These are phyloP conservation scores for Triticum monococcum DNA, from an alignment of 176 grass and related monocot species.

Conservation along the genomic window DNA sequence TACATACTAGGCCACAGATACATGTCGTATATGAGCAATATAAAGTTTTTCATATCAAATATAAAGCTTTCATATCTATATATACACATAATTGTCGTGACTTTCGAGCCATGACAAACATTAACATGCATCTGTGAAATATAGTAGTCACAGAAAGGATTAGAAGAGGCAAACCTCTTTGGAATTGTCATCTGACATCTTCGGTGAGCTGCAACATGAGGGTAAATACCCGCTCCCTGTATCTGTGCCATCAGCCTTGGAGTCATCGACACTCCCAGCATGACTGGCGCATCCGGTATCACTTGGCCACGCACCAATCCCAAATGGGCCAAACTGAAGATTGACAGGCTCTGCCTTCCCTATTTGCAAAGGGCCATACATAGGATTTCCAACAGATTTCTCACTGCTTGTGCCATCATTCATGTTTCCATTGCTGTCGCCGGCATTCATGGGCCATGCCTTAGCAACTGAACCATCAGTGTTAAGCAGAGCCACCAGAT, in stretches of 20 bases:
- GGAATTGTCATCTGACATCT: slow-evolving; percentile 54
- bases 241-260: slow-evolving; percentile 43
- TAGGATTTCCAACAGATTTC: slow-evolving; percentile 32
- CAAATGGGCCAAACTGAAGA: slow-evolving; percentile 84
- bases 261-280: slow-evolving; percentile 60
- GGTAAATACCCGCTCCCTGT: slow-evolving; percentile 38
- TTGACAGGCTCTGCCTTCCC: slow-evolving; percentile 65
- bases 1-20: no score
- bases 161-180: slow-evolving; percentile 53
- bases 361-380: slow-evolving; percentile 48
- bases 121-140: no score
- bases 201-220: slow-evolving; percentile 72
- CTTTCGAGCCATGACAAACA: no score
- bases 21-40: no score
- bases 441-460: not conserved
- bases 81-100: no score
- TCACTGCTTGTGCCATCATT: slow-evolving; percentile 22
- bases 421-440: slow-evolving; percentile 20
- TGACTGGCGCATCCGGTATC: slow-evolving; percentile 63
- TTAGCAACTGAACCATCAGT: no score
- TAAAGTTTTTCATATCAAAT: no score
- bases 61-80: no score
- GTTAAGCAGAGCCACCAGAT: no score
- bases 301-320: slow-evolving; percentile 71
- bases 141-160: no score